Evolutionary conservation across 257 asterid species (phyloP), one percentile per base, ranked within the genome.

Genomic region (Knoxia roxburghii): DNA sequence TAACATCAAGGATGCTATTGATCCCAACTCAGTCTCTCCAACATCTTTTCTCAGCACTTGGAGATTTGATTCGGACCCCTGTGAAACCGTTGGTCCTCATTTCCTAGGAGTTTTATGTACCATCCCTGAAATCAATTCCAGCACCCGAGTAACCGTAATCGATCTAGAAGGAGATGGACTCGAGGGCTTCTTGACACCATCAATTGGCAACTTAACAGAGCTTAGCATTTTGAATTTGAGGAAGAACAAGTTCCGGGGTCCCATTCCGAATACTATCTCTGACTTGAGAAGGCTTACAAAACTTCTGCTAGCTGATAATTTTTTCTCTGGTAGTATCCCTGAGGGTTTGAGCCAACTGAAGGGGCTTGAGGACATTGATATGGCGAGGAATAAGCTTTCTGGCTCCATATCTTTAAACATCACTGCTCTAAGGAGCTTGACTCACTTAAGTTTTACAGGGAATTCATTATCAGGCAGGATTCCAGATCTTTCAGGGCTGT

Each of bases 101-200:
- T 84, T 84, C 41, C 78, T 84, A 10, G 83, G 80, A 27, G 39
- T 78, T 33, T 61, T 78, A 12, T 78, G 83, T n/a, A 63, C 75
- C 7, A 33, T 67, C 37, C 75, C 83, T 21, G 75, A 71, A 5
- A 69, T 62, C 60, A 84, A 81, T 33, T 51, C 82, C 43, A 63
- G 78, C 56, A 58, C 73, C 67, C 73, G 83, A 9, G 65, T 84
- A 15, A 54, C 67, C 0, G 83, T 37, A 52, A 74, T 84, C 23
- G 77, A 79, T 52, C 79, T 84, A 3, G 87, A 84, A 64, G 87
- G 79, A 6, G 89, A 84, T 18, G 83, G 80, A 23, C 67, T 84
- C 8, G 89, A 84, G 61, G 85, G 89, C 3, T 84, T 81, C 68
- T 52, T 84, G 43, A 70, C 80, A 24, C 81, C 86, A 3, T 43